Base-by-base conservation (phyloP, 129 eudicot genomes). In the Ambrosia trifida region DNA sequence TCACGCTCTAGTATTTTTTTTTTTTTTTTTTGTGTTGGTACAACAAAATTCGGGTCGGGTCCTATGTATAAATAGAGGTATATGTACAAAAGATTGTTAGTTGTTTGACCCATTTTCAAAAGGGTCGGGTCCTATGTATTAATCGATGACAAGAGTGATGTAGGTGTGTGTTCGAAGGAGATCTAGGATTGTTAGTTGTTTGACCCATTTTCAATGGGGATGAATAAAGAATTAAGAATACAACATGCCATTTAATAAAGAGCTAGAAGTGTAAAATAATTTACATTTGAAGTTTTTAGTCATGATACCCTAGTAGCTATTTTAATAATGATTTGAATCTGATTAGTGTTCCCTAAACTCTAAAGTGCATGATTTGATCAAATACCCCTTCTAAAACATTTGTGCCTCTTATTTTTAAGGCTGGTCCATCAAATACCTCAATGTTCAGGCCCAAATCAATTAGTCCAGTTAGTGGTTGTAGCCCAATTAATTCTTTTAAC, bases 1-100 rank as follows among this genome's bases (percentile, higher is more conserved):
- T 88, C 44, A 76, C 86, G 47, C 41, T 91, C 65, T 91, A 79
- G 75, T 56, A 58, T 57, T 17, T 3, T n/a, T 11, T 1, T 5
- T 12, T 38, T 8, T 69, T 24, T 62, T 33, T 4, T 3, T 43
- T 24, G 1, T 24, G 28, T 24, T 24, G 28, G 1, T 24, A 24
- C 28, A 24, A 24, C 28, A 24, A 24, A 24, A 24, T 24, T 1
- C 28, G 28, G 28, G 28, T 50, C 66, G 46, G 19, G 28, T 50
- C 14, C 14, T 66, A 28, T 56, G 59, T 40, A 74, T 44, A 56
- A 17, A 57, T 54, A 30, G 79, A 54, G 30, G n/a, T n/a, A 10
- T 61, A 67, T 67, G 80, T 76, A 57, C 68, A 54, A 30, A 30
- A 76, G 30, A n/a, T n/a, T n/a, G n/a, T n/a, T n/a, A n/a, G n/a